phyloP scores from a whole-genome alignment of 1,139 yeast species.

The Cylindricascospora bacillispora region DNA sequence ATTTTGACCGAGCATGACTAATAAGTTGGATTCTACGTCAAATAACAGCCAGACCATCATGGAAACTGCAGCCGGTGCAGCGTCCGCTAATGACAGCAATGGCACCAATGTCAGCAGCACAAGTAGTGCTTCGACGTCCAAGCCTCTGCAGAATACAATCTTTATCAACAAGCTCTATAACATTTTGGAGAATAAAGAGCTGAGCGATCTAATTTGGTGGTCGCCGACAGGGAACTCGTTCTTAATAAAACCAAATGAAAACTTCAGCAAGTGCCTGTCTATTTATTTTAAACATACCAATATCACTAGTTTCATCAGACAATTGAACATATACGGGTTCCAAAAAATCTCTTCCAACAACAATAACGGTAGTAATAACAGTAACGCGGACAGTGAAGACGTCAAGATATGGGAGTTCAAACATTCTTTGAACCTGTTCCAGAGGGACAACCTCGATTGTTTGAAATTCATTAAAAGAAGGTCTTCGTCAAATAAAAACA shows the following conservation, averaged over 20 bases:
- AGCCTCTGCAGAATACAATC: slow-evolving; percentile 42
- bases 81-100: too few species aligned
- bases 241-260: slow-evolving; percentile 37
- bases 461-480: slow-evolving; percentile 51
- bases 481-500: slow-evolving; percentile 39
- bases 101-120: too few species aligned
- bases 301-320: slow-evolving; percentile 69
- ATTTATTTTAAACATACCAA: slow-evolving; percentile 67
- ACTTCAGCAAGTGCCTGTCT: slow-evolving; percentile 44
- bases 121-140: too few species aligned
- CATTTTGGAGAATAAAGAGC: slow-evolving; percentile 43
- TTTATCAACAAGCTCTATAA: slow-evolving; percentile 53
- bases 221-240: slow-evolving; percentile 33
- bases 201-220: slow-evolving; percentile 45
- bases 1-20: too few species aligned
- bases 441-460: slow-evolving; percentile 49
- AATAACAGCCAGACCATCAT: too few species aligned
- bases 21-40: too few species aligned
- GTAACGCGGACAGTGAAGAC: slow-evolving; percentile 13
- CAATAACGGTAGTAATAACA: slow-evolving; percentile 4
- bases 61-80: too few species aligned
- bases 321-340: slow-evolving; percentile 58
- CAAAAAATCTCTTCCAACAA: slow-evolving; percentile 45
- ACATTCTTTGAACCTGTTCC: slow-evolving; percentile 52
- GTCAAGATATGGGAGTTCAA: slow-evolving; percentile 53